These are phyloP conservation scores for Aspergillus pseudoterreus DNA, from an alignment of 2,329 filamentous ascomycete species.

Conservation along the genomic window DNA sequence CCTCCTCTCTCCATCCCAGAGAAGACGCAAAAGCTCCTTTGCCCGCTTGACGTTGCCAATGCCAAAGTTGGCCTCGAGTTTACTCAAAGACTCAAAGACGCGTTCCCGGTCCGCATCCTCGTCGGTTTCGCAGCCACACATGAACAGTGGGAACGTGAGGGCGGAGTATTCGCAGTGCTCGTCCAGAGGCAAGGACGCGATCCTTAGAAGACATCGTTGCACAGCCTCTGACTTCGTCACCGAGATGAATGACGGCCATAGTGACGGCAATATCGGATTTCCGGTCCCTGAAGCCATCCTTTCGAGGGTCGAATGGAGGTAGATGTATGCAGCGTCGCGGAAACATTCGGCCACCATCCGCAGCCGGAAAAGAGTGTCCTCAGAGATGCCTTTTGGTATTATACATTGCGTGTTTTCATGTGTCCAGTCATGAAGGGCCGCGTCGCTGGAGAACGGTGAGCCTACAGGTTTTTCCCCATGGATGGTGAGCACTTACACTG, in stretches of 20 bases:
- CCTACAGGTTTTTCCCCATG: background rate
- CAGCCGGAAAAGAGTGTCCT: conserved; percentile 26
- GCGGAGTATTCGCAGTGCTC: conserved; percentile 35
- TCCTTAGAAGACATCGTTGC: conserved; percentile 22
- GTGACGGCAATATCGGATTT: background rate
- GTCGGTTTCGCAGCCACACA: conserved; percentile 31
- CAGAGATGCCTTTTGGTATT: conserved; percentile 28
- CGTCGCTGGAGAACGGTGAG: conserved; percentile 22
- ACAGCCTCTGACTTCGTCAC: conserved; percentile 26
- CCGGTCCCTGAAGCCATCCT: conserved; percentile 16
- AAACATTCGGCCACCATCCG: conserved; percentile 36
- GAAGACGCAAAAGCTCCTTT: conserved; percentile 26
- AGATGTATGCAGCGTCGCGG: conserved; percentile 35
- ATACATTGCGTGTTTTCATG: conserved; percentile 24
- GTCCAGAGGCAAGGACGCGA: conserved; percentile 26
- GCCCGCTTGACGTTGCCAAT: conserved; percentile 34
- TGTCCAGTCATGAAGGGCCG: conserved; percentile 30
- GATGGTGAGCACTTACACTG: conserved; percentile 22
- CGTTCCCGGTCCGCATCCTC: conserved; percentile 18
- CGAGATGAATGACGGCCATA: conserved; percentile 19
- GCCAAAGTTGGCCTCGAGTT: conserved; percentile 32
- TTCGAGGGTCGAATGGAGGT: conserved; percentile 34
- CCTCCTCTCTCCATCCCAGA: conserved; percentile 22
- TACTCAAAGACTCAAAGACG: conserved; percentile 23
- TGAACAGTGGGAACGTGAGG: conserved; percentile 37